These are phyloP conservation scores for Selenicereus undatus DNA, from an alignment of 148 eudicot genomes.

Conservation along the genomic window DNA sequence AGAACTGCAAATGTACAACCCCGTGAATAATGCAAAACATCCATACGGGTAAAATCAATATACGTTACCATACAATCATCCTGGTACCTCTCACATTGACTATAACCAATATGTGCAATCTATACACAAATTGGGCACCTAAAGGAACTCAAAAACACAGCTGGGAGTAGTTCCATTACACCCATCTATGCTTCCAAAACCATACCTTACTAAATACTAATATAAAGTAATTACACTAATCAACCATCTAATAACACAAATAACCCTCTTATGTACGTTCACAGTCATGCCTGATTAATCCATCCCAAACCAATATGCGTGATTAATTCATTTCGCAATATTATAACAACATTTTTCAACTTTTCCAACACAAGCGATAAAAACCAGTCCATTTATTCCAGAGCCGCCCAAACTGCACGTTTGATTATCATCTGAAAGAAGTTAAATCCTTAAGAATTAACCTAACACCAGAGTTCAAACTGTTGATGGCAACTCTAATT, in stretches of 20 bases:
- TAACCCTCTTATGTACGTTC: background rate
- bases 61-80: background rate
- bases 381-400: background rate
- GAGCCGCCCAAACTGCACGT: background rate
- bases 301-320: too few relatives aligned
- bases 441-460: background rate
- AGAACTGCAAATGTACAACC: constrained; percentile 27
- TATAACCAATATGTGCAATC: background rate
- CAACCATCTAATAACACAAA: background rate
- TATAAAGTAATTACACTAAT: background rate
- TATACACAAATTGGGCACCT: background rate
- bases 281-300: background rate
- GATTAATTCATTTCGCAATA: background rate
- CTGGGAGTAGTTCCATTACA: background rate
- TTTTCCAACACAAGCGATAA: background rate
- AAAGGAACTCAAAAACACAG: background rate
- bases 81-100: background rate
- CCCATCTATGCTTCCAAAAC: background rate
- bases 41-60: background rate
- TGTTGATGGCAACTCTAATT: too few relatives aligned
- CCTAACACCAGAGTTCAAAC: background rate
- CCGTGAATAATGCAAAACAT: constrained; percentile 8
- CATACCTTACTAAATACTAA: background rate
- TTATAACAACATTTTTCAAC: background rate
- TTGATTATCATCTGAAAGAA: background rate